Percentiles rank a stretch among this genome's conserved stretches.
phyloP scores from a whole-genome alignment of 169 alveolate species.

The Perkinsus chesapeaki region DNA sequence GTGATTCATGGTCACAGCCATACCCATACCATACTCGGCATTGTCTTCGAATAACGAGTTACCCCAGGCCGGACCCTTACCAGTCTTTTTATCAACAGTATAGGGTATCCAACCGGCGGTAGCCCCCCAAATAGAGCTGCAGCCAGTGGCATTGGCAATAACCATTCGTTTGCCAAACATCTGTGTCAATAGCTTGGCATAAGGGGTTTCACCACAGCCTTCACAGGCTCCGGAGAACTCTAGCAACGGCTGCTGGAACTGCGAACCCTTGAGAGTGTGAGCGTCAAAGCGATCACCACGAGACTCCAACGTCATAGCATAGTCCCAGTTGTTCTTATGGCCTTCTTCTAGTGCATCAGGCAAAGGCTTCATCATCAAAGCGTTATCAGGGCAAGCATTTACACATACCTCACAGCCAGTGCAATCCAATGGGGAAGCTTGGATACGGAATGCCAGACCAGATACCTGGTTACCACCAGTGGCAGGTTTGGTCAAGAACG shows the following conservation, averaged over 20 bases:
- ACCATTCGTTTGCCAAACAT: slow-evolving; percentile 46
- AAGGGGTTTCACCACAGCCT: slow-evolving; percentile 62
- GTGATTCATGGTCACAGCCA: slow-evolving; percentile 28
- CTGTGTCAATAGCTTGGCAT: slow-evolving; percentile 52
- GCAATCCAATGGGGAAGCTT: slow-evolving; percentile 50
- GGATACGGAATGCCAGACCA: slow-evolving; percentile 43
- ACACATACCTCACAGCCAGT: slow-evolving; percentile 58
- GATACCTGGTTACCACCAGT: slow-evolving; percentile 41
- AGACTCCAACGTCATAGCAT: slow-evolving; percentile 31
- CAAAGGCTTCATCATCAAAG: slow-evolving; percentile 34
- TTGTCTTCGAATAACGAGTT: slow-evolving; percentile 55
- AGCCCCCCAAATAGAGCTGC: slow-evolving; percentile 55
- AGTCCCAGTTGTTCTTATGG: slow-evolving; percentile 38
- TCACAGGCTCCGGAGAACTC: slow-evolving; percentile 60
- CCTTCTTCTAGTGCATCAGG: slow-evolving; percentile 26
- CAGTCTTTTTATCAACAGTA: slow-evolving; percentile 23
- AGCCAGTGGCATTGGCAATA: slow-evolving; percentile 56
- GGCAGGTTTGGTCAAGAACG: slow-evolving; percentile 28
- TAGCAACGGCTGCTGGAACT: slow-evolving; percentile 45
- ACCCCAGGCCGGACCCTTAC: slow-evolving; percentile 58
- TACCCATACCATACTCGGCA: slow-evolving; percentile 56
- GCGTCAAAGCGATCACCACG: slow-evolving; percentile 40
- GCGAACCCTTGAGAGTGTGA: slow-evolving; percentile 47
- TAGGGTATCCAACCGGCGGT: slow-evolving; percentile 49
- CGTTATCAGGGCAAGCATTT: slow-evolving; percentile 53